These are phyloP conservation scores for Blastosporella zonata DNA, from an alignment of 1,284 basidiomycete genomes.

Conservation along the genomic window DNA sequence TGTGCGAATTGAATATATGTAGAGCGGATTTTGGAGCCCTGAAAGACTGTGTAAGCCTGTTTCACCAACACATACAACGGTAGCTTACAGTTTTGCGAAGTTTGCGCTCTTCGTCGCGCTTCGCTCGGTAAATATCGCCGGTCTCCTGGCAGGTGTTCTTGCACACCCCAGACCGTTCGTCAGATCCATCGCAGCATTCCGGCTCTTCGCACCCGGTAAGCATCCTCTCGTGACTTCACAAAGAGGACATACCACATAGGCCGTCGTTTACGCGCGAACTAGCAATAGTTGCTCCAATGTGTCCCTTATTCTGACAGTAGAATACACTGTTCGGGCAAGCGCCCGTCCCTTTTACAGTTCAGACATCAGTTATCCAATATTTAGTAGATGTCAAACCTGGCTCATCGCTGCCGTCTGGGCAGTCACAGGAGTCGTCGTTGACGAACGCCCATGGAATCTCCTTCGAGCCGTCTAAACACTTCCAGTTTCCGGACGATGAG, in stretches of 20 bases:
- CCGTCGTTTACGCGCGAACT: slow-evolving; percentile 92
- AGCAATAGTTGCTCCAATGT: slow-evolving; percentile 78
- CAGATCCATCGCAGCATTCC: slow-evolving; percentile 97
- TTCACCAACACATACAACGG: neutral
- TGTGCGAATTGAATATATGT: slow-evolving; percentile 85
- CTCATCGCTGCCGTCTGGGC: slow-evolving; percentile 90
- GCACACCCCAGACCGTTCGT: slow-evolving; percentile 83
- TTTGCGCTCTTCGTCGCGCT: slow-evolving; percentile 70
- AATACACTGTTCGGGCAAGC: slow-evolving; percentile 81
- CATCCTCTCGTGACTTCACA: neutral
- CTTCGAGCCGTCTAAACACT: slow-evolving; percentile 70
- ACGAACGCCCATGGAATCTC: slow-evolving; percentile 74
- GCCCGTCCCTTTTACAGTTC: slow-evolving; percentile 63
- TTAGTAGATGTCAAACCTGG: slow-evolving; percentile 54
- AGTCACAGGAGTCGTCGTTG: slow-evolving; percentile 96
- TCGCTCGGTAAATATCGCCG: slow-evolving; percentile 68
- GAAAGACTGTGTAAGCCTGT: neutral
- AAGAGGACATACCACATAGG: slow-evolving; percentile 74
- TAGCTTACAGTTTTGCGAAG: slow-evolving; percentile 72
- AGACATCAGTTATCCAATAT: neutral
- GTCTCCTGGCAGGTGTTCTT: slow-evolving; percentile 76
- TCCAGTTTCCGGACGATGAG: slow-evolving; percentile 54
- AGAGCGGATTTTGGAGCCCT: slow-evolving; percentile 90
- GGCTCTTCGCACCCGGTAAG: slow-evolving; percentile 53
- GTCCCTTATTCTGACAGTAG: slow-evolving; percentile 88